Evolutionary conservation across 2,329 filamentous ascomycete species (phyloP), one percentile per base, ranked within the genome.

Genomic region (Fusarium musae): DNA sequence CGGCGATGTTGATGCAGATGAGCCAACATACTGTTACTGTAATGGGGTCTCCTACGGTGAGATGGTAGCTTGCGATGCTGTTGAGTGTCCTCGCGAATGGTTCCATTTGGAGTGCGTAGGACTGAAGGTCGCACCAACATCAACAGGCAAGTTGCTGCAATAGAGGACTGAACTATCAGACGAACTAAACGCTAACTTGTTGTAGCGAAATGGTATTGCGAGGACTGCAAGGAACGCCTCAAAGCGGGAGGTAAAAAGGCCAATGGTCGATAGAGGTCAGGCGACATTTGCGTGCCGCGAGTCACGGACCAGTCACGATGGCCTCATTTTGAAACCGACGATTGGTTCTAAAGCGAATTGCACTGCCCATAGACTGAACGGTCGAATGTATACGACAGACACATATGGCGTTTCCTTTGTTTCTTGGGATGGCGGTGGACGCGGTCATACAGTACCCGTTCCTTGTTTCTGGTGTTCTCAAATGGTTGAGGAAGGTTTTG

Each of bases 21-120:
- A 95, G 79, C 92, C 91, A 42, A 86, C 90, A 19, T 95, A 95
- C 81, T 94, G 93, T 81, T 93, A 93, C 82, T 95, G 93, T 80
- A 92, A 94, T 75, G 89, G 91, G 53, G 91, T 94, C 61, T 94
- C 92, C 77, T 95, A 94, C 78, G 93, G 93, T 26, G 93, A 94
- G 82, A 95, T 95, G 93, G 92, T 95, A 47, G 93, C 92, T 5
- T 95, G 93, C 78, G 93, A 95, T 79, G 90, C 90, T 12, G 88
- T 92, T 66, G 88, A 89, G 54, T 95, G 93, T 82, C 87, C 89
- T 74, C 87, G 90, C 70, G 93, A 95, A 82, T 95, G 93, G 93
- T 96, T 95, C 84, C 93, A 95, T 85, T 83, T 96, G 56, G 92
- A 91, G 56, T 96, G 93, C 80, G 93, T 94, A 36, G 93, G 93